A percentile compares a stretch with the other conserved stretches of the same genome.
Evolutionary conservation across 805 yeast species (phyloP).

Genomic region (Lachancea kluyveri): DNA sequence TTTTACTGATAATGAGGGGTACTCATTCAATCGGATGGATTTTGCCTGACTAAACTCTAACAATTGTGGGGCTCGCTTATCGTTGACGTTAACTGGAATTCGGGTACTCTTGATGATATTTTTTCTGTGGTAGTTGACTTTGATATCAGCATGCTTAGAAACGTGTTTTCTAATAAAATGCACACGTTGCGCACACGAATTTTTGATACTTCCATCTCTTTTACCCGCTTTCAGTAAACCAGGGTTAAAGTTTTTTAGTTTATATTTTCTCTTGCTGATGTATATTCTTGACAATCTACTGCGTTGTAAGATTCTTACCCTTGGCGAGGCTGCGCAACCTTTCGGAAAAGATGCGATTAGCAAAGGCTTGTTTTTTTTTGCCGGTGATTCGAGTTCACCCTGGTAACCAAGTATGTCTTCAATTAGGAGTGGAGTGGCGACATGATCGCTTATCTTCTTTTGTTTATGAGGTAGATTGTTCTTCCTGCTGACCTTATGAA

Average conservation of each 20-base stretch:
- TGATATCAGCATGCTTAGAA: conserved; percentile 24
- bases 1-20: conserved; percentile 11
- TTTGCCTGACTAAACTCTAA: conserved; percentile 17
- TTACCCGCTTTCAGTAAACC: conserved; percentile 8
- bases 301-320: conserved; percentile 20
- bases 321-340: conserved; percentile 25
- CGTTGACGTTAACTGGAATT: conserved; percentile 4
- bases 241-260: conserved; percentile 17
- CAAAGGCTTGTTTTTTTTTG: conserved; percentile 21
- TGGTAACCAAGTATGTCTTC: no score
- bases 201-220: conserved; percentile 4
- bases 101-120: conserved; percentile 21
- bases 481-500: conserved; percentile 14
- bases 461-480: no score
- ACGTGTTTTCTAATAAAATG: conserved; percentile 19
- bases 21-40: conserved; percentile 16
- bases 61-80: conserved; percentile 7
- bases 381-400: conserved; percentile 6
- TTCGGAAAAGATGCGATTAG: conserved; percentile 24
- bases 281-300: conserved; percentile 17
- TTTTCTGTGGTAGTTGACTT: conserved; percentile 23
- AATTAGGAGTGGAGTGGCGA: no score
- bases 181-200: conserved; percentile 20
- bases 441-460: no score
- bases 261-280: conserved; percentile 24